These are phyloP conservation scores for Mrakia gelida DNA, from an alignment of 768 basidiomycete species.

Conservation along the genomic window DNA sequence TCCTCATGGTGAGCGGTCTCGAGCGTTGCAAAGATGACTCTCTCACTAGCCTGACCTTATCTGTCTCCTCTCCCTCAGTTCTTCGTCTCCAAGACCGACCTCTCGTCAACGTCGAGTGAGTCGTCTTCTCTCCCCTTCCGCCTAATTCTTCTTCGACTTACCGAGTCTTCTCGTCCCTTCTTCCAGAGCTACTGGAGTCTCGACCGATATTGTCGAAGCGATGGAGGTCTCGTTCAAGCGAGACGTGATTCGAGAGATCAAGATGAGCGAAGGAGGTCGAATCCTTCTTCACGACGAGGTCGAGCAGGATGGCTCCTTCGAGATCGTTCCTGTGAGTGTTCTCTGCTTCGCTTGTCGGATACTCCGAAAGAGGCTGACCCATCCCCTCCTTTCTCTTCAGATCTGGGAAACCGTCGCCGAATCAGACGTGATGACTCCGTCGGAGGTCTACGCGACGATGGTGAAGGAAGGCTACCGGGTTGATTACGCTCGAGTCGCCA, in stretches of 20 bases:
- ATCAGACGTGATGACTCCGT: conserved; percentile 44
- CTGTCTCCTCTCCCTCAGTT: conserved; percentile 48
- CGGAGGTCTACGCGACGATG: conserved; percentile 44
- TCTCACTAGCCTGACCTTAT: neutral
- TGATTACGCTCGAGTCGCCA: conserved; percentile 69
- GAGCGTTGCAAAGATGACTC: too few relatives aligned
- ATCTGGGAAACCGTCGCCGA: conserved; percentile 81
- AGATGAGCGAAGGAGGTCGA: conserved; percentile 59
- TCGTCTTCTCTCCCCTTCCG: conserved; percentile 37
- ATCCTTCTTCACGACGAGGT: conserved; percentile 93
- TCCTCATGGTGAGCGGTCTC: conserved; percentile 55
- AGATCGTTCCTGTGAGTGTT: conserved; percentile 62
- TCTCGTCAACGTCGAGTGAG: conserved; percentile 87
- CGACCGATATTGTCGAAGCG: conserved; percentile 78
- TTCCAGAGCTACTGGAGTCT: conserved; percentile 82
- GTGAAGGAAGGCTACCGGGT: conserved; percentile 36
- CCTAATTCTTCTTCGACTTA: neutral
- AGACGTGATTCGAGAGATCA: conserved; percentile 80
- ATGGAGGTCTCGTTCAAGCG: conserved; percentile 86
- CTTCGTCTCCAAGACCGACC: conserved; percentile 81
- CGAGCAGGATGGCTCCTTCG: conserved; percentile 82
- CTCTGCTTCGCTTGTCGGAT: too few relatives aligned
- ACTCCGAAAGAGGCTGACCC: neutral
- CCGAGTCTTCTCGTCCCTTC: neutral
- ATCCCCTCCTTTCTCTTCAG: neutral